phyloP scores from a whole-genome alignment of 73 alveolate genomes.

The Symbiodinium pilosum region DNA sequence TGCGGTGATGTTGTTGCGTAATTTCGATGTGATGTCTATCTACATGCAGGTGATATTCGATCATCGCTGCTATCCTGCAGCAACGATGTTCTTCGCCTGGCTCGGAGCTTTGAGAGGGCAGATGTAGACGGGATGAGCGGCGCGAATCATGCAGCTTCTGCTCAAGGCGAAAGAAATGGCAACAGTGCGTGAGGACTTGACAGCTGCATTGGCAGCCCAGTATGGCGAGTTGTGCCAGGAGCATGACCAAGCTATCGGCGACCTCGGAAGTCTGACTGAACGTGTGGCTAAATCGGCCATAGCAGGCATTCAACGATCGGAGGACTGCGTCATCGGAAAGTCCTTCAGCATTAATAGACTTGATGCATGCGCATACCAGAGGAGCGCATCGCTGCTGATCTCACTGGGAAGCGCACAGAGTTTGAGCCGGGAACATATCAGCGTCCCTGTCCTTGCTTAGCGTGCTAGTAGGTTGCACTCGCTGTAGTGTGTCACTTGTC shows the following conservation, averaged over 20 bases:
- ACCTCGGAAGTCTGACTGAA: conserved; percentile 84
- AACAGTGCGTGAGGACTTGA: not conserved
- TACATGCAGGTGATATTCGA: not conserved
- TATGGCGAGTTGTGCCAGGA: too few relatives aligned
- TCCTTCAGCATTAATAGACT: not conserved
- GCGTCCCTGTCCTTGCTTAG: not conserved
- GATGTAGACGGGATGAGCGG: not conserved
- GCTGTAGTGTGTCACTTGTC: too few relatives aligned
- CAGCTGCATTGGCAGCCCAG: too few relatives aligned
- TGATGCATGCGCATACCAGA: not conserved
- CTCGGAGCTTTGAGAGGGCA: not conserved
- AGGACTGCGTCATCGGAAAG: too few relatives aligned
- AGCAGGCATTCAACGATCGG: conserved; percentile 55
- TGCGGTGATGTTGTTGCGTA: not conserved
- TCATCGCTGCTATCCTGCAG: not conserved
- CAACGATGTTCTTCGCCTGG: not conserved
- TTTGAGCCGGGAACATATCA: conserved; percentile 2
- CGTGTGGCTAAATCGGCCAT: conserved; percentile 82
- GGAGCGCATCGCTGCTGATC: conserved; percentile 75
- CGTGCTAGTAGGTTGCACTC: not conserved
- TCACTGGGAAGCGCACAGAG: conserved; percentile 59
- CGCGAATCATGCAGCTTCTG: not conserved
- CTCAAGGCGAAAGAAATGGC: not conserved
- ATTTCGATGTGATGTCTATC: too few relatives aligned
- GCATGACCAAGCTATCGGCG: conserved; percentile 49